Percentiles rank a stretch among this genome's conserved stretches.
Conservation (phyloP, 495 filamentous ascomycete genomes). For the Aspergillus bridgeri region DNA sequence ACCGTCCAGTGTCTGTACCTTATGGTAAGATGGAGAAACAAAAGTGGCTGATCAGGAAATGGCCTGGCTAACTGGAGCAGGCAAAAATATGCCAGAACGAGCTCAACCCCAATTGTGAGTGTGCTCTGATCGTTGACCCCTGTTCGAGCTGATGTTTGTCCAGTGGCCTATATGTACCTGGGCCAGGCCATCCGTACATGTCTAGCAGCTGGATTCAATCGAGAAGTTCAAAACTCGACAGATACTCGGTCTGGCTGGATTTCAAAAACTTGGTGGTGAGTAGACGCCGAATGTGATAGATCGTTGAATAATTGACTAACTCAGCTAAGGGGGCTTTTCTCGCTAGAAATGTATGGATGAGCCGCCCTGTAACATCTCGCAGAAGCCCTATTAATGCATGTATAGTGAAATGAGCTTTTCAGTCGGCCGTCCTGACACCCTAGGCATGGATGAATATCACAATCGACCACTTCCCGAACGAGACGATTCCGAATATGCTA, state of each 20-base stretch:
- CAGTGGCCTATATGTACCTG: conserved; percentile 47
- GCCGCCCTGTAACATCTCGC: not conserved
- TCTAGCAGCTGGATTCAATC: conserved; percentile 40
- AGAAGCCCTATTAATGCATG: not conserved
- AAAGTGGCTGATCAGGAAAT: not conserved
- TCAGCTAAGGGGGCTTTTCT: conserved; percentile 35
- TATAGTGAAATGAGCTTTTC: conserved; percentile 42
- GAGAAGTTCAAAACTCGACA: conserved; percentile 31
- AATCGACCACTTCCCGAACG: conserved; percentile 37
- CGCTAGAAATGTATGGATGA: conserved; percentile 35
- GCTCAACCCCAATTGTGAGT: conserved; percentile 39
- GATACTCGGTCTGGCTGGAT: conserved; percentile 38
- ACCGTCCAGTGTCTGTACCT: conserved; percentile 42
- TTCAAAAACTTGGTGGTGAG: conserved; percentile 44
- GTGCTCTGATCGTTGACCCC: not conserved
- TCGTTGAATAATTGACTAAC: not conserved
- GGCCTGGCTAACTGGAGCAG: conserved; percentile 16
- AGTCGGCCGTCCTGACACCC: conserved; percentile 38
- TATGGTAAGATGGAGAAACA: conserved; percentile 26
- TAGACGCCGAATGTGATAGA: not conserved
- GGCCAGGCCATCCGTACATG: conserved; percentile 40
- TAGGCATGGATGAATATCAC: conserved; percentile 45
- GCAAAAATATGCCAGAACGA: conserved; percentile 45
- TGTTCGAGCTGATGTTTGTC: conserved; percentile 2
- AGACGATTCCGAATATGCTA: conserved; percentile 38